Base-by-base conservation (phyloP, 345 rosid species). In the Melaleuca quinquenervia region DNA sequence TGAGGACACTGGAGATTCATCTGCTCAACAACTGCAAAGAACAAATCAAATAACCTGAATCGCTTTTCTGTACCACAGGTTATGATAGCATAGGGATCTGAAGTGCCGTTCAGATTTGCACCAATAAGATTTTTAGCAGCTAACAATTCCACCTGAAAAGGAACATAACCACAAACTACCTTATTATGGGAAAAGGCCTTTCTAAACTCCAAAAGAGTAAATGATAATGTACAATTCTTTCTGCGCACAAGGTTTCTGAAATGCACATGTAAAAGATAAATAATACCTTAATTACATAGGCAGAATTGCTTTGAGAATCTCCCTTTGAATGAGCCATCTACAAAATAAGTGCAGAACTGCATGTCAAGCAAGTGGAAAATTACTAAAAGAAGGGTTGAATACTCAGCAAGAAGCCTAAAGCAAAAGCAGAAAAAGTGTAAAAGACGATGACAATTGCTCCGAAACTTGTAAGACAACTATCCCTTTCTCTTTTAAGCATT, bases 111-210 rank as follows among this genome's bases (percentile, higher is more conserved):
- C 90, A 96, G 90, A 89, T 98, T 98, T 32, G 99, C 99, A 89
- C 96, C 96, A 85, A 96, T 92, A 29, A 98, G 96, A 94, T 97
- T 97, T 93, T 96, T 96, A 91, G 99, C 99, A 53, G 98, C 99
- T 91, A 96, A 87, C 83, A 96, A 90, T 91, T 98, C 98, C 94
- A 95, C 92, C 99, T 98, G 90, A 86, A 88, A 90, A 54, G 86
- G 82, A 84, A 50, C 76, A n/a, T 26, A 84, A 50, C 45, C 36
- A 70, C 32, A 15, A 54, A 74, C 60, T 75, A 44, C 60, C 82
- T 80, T 86, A 21, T 27, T 36, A 29, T 27, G 82, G 41, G 27
- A 27, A 83, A 86, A 82, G 11, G 21, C 29, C 45, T n/a, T 22
- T 49, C 53, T 21, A 51, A 45, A 29, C 58, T 1, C 60, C 50